Conservation (phyloP, 371 early-diverging fungal genomes). For the Mortierella sp. region DNA sequence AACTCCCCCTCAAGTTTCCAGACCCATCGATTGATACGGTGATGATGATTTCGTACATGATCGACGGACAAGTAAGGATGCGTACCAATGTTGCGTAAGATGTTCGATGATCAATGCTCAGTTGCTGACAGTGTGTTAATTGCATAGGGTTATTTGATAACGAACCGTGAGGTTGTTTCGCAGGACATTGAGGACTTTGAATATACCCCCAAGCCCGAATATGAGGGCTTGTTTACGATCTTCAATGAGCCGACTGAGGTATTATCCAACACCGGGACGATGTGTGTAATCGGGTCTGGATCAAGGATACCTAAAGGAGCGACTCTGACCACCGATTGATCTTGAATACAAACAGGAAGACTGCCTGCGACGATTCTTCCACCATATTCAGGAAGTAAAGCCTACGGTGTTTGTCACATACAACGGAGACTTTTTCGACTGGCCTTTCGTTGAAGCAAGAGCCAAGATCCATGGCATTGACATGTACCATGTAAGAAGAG, state of each 20-base stretch:
- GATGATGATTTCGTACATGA: slow-evolving; percentile 99
- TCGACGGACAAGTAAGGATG: slow-evolving; percentile 85
- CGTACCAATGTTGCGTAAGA: too few relatives aligned
- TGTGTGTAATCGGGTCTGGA: not conserved
- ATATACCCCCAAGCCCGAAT: slow-evolving; percentile 98
- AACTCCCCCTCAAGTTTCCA: slow-evolving; percentile 98
- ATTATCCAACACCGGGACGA: not conserved
- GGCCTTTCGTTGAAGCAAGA: slow-evolving; percentile 97
- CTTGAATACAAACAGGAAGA: slow-evolving; percentile 56
- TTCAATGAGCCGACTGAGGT: slow-evolving; percentile 97
- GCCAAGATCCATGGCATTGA: slow-evolving; percentile 84
- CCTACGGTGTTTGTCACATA: slow-evolving; percentile 98
- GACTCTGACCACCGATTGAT: too few relatives aligned
- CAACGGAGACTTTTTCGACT: slow-evolving; percentile 99
- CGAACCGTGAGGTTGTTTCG: slow-evolving; percentile 96
- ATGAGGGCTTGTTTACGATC: slow-evolving; percentile 94
- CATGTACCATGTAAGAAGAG: slow-evolving; percentile 69
- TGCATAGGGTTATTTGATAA: slow-evolving; percentile 93
- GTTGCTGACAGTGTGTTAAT: not conserved
- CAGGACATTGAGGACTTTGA: slow-evolving; percentile 98
- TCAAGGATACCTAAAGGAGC: too few relatives aligned
- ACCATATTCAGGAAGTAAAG: slow-evolving; percentile 86
- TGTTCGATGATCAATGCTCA: not conserved
- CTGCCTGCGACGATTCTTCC: slow-evolving; percentile 90
- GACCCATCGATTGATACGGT: slow-evolving; percentile 93